Conservation (phyloP, 192 early-diverging fungal genomes). For the Podila clonocystis region DNA sequence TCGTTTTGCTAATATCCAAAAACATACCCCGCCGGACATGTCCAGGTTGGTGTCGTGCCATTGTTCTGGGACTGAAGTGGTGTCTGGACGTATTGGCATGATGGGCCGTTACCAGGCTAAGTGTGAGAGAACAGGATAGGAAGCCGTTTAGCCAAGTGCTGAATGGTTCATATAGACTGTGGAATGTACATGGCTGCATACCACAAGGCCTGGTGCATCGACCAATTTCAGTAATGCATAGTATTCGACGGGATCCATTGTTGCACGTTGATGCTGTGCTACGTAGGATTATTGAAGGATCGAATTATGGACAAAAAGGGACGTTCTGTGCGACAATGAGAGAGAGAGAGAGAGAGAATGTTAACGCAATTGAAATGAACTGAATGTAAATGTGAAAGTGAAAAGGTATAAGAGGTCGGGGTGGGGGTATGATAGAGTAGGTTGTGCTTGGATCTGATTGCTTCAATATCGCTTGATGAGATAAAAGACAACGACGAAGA, state of each 20-base stretch:
- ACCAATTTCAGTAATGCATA: conserved; percentile 38
- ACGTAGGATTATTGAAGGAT: background rate
- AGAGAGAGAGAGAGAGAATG: background rate
- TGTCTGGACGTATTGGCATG: conserved; percentile 45
- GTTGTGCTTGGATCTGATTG: too few relatives aligned
- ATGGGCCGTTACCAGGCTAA: conserved; percentile 23
- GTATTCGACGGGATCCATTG: conserved; percentile 47
- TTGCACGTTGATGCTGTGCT: background rate
- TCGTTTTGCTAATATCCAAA: background rate
- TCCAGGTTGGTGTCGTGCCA: conserved; percentile 27
- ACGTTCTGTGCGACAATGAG: background rate
- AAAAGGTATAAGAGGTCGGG: too few relatives aligned
- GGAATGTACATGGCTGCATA: background rate
- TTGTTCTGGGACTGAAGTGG: conserved; percentile 10
- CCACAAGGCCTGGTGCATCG: conserved; percentile 40
- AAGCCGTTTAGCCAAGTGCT: background rate
- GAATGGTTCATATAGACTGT: too few relatives aligned
- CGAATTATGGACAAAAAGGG: background rate
- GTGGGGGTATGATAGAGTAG: too few relatives aligned
- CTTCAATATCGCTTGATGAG: too few relatives aligned
- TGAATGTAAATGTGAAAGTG: too few relatives aligned
- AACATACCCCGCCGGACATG: conserved; percentile 42
- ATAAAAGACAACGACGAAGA: too few relatives aligned
- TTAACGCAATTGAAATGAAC: background rate
- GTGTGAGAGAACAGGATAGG: background rate